These are phyloP conservation scores for Ephemerocybe angulata DNA, from an alignment of 768 basidiomycete species.

Conservation along the genomic window DNA sequence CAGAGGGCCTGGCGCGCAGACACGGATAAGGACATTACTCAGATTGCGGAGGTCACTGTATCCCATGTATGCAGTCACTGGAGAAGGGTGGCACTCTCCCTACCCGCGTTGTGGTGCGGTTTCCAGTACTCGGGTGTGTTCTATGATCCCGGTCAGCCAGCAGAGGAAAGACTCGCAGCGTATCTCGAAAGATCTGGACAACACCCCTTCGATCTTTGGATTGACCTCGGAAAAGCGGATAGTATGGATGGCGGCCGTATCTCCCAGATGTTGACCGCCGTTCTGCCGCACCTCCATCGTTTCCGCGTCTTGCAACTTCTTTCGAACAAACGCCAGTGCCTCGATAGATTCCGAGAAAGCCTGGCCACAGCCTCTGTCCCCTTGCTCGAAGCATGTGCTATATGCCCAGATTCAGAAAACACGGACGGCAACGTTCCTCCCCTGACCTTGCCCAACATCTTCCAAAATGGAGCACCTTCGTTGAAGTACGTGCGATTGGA, in stretches of 20 bases:
- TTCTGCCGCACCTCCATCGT: slow-evolving; percentile 10
- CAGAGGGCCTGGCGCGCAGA: too few species aligned
- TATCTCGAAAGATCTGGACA: slow-evolving; percentile 18
- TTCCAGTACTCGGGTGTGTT: slow-evolving; percentile 11
- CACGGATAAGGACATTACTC: background rate
- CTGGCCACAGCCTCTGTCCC: slow-evolving; percentile 9
- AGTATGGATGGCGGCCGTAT: background rate
- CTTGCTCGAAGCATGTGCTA: slow-evolving; percentile 14
- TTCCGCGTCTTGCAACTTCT: slow-evolving; percentile 17
- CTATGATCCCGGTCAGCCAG: slow-evolving; percentile 5
- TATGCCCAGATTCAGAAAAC: background rate
- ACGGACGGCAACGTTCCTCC: background rate
- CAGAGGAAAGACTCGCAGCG: slow-evolving; percentile 16
- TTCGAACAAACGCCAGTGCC: background rate
- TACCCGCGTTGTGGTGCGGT: slow-evolving; percentile 16
- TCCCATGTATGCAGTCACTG: slow-evolving; percentile 22
- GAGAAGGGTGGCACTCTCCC: slow-evolving; percentile 16
- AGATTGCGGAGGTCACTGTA: slow-evolving; percentile 14
- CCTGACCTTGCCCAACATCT: background rate
- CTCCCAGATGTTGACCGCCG: slow-evolving; percentile 8
- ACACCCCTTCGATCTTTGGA: slow-evolving; percentile 15
- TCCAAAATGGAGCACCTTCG: slow-evolving; percentile 19
- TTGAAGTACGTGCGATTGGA: slow-evolving; percentile 16
- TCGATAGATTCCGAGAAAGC: background rate
- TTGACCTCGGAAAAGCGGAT: slow-evolving; percentile 11